These are phyloP conservation scores for Quercus wislizeni DNA, from an alignment of 306 rosid species.

Conservation along the genomic window DNA sequence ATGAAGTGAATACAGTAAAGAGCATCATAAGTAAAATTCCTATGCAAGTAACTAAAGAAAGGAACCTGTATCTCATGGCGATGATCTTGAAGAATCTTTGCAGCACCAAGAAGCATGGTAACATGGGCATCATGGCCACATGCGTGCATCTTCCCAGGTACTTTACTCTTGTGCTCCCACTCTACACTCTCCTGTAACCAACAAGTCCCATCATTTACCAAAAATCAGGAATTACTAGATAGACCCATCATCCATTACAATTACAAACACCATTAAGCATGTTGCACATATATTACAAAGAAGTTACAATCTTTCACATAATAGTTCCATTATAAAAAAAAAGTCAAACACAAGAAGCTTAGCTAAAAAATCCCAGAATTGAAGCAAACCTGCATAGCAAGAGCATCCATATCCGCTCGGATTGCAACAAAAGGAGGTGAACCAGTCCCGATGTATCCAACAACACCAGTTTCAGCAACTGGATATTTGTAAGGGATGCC, in stretches of 20 bases:
- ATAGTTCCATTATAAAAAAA: neutral
- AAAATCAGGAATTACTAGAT: neutral
- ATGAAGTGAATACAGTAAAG: neutral
- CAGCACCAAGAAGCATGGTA: conserved; percentile 95
- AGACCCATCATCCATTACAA: neutral
- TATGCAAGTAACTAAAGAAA: neutral
- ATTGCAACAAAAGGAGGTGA: conserved; percentile 76
- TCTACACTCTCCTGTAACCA: conserved; percentile 63
- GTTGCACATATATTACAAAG: neutral
- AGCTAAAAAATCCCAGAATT: neutral
- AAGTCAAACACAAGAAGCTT: neutral
- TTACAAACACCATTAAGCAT: neutral
- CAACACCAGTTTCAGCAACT: conserved; percentile 69
- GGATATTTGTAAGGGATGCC: conserved; percentile 59
- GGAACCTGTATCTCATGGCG: conserved; percentile 46
- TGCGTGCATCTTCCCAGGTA: conserved; percentile 91
- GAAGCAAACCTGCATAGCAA: conserved; percentile 56
- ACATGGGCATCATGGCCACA: conserved; percentile 97
- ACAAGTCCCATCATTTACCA: neutral
- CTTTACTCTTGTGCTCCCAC: conserved; percentile 92
- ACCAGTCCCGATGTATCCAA: conserved; percentile 69
- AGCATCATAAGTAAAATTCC: neutral
- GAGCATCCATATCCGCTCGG: conserved; percentile 98
- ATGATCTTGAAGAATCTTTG: conserved; percentile 66
- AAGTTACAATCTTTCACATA: neutral